These are phyloP conservation scores for Ophiostoma australiae DNA, from an alignment of 2,329 filamentous ascomycete species.

Conservation along the genomic window DNA sequence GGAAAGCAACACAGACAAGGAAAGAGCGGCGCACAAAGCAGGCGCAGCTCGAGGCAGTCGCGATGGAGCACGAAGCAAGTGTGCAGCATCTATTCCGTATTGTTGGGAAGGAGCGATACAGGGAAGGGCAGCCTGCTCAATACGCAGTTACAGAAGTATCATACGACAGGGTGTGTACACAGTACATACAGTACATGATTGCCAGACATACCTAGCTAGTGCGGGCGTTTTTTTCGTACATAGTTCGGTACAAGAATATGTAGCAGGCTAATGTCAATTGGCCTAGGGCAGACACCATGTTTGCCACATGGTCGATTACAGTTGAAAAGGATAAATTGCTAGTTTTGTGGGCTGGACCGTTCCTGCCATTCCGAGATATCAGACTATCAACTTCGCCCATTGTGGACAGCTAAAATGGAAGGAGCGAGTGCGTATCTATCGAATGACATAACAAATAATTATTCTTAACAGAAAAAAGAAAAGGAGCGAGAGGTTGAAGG, in stretches of 20 bases:
- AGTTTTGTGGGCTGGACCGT: not conserved
- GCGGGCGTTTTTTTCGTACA: not conserved
- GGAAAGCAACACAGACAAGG: not conserved
- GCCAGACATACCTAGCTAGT: not conserved
- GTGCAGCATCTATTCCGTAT: slow-evolving; percentile 10
- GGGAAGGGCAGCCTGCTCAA: not conserved
- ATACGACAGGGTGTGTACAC: too few relatives aligned
- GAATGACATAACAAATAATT: too few relatives aligned
- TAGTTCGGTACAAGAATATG: not conserved
- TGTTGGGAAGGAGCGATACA: slow-evolving; percentile 6
- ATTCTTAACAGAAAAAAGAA: not conserved
- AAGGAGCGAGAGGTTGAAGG: not conserved
- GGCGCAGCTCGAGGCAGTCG: not conserved
- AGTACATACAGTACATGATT: too few relatives aligned
- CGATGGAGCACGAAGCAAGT: not conserved
- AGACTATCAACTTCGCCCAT: not conserved
- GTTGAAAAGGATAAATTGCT: not conserved
- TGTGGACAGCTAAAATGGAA: not conserved
- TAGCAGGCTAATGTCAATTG: not conserved
- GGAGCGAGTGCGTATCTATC: not conserved
- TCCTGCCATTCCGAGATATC: slow-evolving; percentile 7
- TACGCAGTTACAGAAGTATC: too few relatives aligned
- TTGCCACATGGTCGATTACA: slow-evolving; percentile 10
- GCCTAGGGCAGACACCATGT: not conserved
- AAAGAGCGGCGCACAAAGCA: not conserved